A percentile compares a stretch with the other conserved stretches of the same genome.
Evolutionary conservation across 345 rosid genomes (phyloP).

Genomic region (Streptanthus diversifolius): DNA sequence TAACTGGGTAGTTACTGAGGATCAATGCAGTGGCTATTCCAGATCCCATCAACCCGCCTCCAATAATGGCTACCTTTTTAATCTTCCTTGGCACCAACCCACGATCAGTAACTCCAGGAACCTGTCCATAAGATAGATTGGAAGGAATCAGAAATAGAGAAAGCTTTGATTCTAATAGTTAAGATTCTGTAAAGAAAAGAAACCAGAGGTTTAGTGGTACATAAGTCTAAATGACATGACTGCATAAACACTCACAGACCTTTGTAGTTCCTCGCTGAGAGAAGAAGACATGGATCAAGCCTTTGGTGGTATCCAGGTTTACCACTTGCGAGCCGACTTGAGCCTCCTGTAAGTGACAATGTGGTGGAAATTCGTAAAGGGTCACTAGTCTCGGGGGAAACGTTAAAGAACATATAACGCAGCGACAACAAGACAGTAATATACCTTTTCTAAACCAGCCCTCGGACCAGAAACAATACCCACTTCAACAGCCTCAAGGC

Average conservation of each 20-base stretch:
- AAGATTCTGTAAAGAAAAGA: not conserved
- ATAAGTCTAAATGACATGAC: constrained; percentile 8
- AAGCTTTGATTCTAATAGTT: not conserved
- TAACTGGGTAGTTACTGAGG: constrained; percentile 74
- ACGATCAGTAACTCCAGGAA: constrained; percentile 84
- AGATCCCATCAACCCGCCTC: constrained; percentile 98
- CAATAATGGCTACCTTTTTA: constrained; percentile 81
- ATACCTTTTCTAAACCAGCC: constrained; percentile 83
- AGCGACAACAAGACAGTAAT: not conserved
- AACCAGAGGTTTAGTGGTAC: not conserved
- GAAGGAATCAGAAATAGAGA: not conserved
- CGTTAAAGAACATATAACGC: not conserved
- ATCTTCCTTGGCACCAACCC: constrained; percentile 70
- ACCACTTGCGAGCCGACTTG: constrained; percentile 58
- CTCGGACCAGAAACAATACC: constrained; percentile 83
- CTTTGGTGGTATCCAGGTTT: constrained; percentile 63
- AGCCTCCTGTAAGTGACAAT: constrained; percentile 58
- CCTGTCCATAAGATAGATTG: constrained; percentile 39
- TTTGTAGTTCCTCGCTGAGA: constrained; percentile 83
- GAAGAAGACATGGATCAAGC: constrained; percentile 88
- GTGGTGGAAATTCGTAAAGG: not conserved
- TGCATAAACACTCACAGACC: constrained; percentile 38
- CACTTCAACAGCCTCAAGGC: constrained; percentile 77
- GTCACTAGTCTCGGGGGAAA: not conserved
- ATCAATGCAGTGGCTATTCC: constrained; percentile 94